Conservation (phyloP, 768 basidiomycete species). For the Boletus pseudo-olivaceus region DNA sequence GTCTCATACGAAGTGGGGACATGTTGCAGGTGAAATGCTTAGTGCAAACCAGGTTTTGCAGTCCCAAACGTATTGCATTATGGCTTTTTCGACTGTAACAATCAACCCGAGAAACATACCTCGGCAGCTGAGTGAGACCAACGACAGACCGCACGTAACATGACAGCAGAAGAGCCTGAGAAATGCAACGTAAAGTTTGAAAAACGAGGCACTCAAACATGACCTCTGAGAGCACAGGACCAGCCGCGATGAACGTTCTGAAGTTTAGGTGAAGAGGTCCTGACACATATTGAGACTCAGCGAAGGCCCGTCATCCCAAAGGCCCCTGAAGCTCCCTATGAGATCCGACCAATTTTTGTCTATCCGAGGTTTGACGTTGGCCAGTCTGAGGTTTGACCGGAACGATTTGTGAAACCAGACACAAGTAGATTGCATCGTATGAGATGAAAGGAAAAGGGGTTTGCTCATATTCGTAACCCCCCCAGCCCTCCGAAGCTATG, state of each 20-base stretch:
- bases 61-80: constrained; percentile 27
- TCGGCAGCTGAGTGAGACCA: background rate
- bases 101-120: constrained; percentile 16
- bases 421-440: too few relatives aligned
- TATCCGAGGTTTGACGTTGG: too few relatives aligned
- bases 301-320: too few relatives aligned
- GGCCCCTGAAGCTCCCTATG: too few relatives aligned
- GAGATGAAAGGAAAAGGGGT: too few relatives aligned
- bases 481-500: too few relatives aligned
- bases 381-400: too few relatives aligned
- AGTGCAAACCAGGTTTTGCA: constrained; percentile 13
- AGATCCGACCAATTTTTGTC: too few relatives aligned
- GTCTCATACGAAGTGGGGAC: constrained; percentile 5
- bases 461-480: too few relatives aligned
- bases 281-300: too few relatives aligned
- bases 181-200: too few relatives aligned
- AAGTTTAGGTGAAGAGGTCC: background rate
- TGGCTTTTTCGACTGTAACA: constrained; percentile 18
- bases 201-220: background rate
- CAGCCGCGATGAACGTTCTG: background rate
- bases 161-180: background rate
- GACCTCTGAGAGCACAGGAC: background rate
- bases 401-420: too few relatives aligned
- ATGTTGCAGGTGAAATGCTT: constrained; percentile 1
- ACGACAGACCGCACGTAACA: background rate